Evolutionary conservation across 108 stramenopile species (phyloP).

Genomic region (Nannochloropsis granulata): DNA sequence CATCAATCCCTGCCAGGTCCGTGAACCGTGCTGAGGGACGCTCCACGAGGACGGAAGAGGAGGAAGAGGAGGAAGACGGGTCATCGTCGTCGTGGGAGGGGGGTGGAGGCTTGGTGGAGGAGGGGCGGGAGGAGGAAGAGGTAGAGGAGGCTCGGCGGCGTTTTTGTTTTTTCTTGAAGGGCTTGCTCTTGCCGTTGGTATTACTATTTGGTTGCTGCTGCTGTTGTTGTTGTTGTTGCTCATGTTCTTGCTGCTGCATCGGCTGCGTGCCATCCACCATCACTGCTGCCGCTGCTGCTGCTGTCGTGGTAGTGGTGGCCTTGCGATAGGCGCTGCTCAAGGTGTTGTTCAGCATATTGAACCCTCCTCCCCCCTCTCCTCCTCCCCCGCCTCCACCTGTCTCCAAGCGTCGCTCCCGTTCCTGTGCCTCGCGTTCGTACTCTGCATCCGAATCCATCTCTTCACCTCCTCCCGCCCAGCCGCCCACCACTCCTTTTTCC

Average conservation of each 20-base stretch:
- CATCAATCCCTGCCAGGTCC: conserved; percentile 24
- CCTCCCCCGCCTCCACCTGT: not conserved
- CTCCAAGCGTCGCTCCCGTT: not conserved
- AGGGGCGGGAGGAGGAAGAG: not conserved
- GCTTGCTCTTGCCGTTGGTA: not conserved
- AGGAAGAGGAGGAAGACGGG: not conserved
- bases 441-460: not conserved
- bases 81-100: not conserved
- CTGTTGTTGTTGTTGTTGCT: not conserved
- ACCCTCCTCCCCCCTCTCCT: not conserved
- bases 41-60: not conserved
- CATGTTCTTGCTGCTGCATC: not conserved
- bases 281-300: not conserved
- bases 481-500: not conserved
- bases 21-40: conserved; percentile 1
- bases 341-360: not conserved
- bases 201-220: not conserved
- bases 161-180: not conserved
- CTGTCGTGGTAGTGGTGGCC: not conserved
- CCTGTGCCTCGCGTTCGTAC: not conserved
- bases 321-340: not conserved
- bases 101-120: not conserved
- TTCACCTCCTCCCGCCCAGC: not conserved
- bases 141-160: not conserved
- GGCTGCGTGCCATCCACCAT: not conserved